Base-by-base conservation (phyloP, 2,329 filamentous ascomycete genomes). In the Fusarium buxicola region DNA sequence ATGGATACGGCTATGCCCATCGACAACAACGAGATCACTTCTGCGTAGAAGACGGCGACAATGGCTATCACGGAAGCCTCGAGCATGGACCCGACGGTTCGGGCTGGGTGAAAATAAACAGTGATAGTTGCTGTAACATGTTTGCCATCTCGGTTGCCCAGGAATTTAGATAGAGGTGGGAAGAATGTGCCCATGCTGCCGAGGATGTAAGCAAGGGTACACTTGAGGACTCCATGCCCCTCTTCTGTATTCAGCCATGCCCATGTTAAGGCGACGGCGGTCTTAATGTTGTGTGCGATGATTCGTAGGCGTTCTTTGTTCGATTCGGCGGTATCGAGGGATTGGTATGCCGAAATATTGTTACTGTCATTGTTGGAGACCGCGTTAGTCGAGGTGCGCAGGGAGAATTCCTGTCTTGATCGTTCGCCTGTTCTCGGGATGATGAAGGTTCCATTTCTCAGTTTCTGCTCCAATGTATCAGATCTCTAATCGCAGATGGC, bases 61-160 rank as follows among this genome's bases (percentile, higher is more conserved):
- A 91, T 78, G 7, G 92, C 92, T 55, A 95, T 87, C 30, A 94
- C 78, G 10, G 90, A 85, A 4, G 93, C 94, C 76, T 97, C 92
- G 55, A 92, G 85, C 92, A 97, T 97, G 65, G 91, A 95, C 1
- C 94, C 94, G 24, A 89, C 86, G 15, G 92, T 92, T 55, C 94
- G 84, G 7, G 92, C 92, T 5, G 94, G 93, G 74, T 97, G 93
- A 71, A 97, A 98, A 73, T 97, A 98, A 10, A 97, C 94, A 1
- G 92, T 96, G 55, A 97, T 87, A 3, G 94, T 97, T 28, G 93
- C 93, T 47, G 97, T 92, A 72, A 97, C 89, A 76, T 97, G 94
- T 73, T 97, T 97, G 46, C 92, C 92, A 77, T 97, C 94, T 72
- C 93, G 90, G 63, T 89, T 84, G 10, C 94, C 94, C 13, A 97